Percentiles rank a stretch among this genome's conserved stretches.
phyloP scores from a whole-genome alignment of 2,329 filamentous ascomycete species.

The Gnomoniopsis smithogilvyi region DNA sequence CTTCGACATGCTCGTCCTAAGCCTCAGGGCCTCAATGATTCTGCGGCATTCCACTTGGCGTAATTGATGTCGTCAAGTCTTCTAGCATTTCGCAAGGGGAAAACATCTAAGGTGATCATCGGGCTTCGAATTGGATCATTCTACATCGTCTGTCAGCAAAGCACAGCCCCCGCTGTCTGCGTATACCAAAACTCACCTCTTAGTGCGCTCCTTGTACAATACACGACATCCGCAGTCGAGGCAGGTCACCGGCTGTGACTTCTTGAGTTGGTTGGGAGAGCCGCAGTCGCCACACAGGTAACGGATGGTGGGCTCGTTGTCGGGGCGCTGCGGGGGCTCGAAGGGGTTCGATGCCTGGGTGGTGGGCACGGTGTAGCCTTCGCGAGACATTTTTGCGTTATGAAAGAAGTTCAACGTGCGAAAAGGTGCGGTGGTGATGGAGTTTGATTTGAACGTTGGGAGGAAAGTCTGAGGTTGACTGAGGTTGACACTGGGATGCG shows the following conservation, averaged over 20 bases:
- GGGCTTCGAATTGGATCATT: constrained; percentile 98
- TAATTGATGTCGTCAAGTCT: not conserved
- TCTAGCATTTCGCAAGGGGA: not conserved
- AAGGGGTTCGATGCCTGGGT: constrained; percentile 40
- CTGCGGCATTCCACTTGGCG: not conserved
- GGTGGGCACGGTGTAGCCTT: constrained; percentile 73
- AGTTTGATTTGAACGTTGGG: not conserved
- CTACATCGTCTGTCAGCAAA: constrained; percentile 41
- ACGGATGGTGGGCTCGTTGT: too few species aligned
- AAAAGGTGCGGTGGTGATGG: not conserved
- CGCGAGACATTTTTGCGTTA: constrained; percentile 57
- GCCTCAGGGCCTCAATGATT: not conserved
- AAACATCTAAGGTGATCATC: constrained; percentile 45
- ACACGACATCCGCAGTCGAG: constrained; percentile 93
- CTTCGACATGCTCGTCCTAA: not conserved
- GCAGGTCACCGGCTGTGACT: constrained; percentile 79
- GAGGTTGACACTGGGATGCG: not conserved
- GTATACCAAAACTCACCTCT: constrained; percentile 62
- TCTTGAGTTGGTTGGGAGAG: constrained; percentile 69
- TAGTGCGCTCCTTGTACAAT: constrained; percentile 96
- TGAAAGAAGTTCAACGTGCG: not conserved
- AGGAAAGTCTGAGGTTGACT: not conserved
- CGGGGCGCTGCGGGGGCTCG: constrained; percentile 22
- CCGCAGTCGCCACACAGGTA: constrained; percentile 78
- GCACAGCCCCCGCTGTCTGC: constrained; percentile 12